Evolutionary conservation across 2,329 filamentous ascomycete species (phyloP), one percentile per base, ranked within the genome.

Genomic region (Huntiella decipiens): DNA sequence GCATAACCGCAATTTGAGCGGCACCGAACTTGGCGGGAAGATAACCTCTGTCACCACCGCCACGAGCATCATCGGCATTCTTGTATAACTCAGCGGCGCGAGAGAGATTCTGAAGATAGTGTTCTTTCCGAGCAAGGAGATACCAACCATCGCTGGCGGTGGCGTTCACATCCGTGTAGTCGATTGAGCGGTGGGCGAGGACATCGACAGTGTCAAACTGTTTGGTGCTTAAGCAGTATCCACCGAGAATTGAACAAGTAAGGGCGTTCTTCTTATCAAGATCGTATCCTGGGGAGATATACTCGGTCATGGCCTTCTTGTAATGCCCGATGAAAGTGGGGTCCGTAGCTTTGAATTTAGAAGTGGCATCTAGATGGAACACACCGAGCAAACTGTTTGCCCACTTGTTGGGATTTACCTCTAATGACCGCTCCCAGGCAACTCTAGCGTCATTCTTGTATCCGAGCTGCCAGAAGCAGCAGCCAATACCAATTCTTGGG

Each of bases 141-240:
- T 95, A 98, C 87, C 88, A 96, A 33, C 91, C 92, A 58, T 98
- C 92, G 62, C 88, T 94, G 17, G 88, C 88, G 59, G 96, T 85
- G 3, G 87, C 84, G 59, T 94, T 94, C 54, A 96, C 84, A 57
- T 98, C 91, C 2, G 91, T 96, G 55, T 84, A 80, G 56, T 95
- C 85, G 51, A 98, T 95, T 5, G 91, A 87, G 60, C 91, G 91
- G 58, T 87, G 82, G 5, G 88, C 84, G 13, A 98, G 70, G 15
- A 78, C 77, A 53, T 96, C 86, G 7, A 91, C 86, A 50, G 85
- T 86, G 17, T 74, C 64, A 61, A 85, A 80, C 6, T 77, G 75
- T 58, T 86, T 92, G 55, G 82, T 74, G 2, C 85, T 78, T 22
- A 95, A 66, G 61, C 95, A 96, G 61, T 94, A 95, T 52, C 77